Base-by-base conservation (phyloP, 129 eudicot species). In the Escallonia rubra region DNA sequence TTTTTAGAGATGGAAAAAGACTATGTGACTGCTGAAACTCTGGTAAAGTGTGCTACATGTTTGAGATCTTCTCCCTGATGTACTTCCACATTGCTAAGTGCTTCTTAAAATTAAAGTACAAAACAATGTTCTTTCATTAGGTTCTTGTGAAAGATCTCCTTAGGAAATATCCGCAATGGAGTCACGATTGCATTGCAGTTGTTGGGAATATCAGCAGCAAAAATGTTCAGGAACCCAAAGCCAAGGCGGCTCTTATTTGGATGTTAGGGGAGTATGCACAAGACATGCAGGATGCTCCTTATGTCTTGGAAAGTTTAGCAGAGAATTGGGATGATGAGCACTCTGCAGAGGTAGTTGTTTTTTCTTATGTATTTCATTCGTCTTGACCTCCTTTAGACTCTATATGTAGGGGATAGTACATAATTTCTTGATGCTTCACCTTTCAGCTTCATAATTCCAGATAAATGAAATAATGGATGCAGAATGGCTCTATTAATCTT, bases 1-100 rank as follows among this genome's bases (percentile, higher is more conserved):
- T 93, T 93, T 82, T 76, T 93, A 68, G 99, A 93, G 85, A 89
- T 93, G 99, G 99, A 93, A 66, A 93, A 93, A 76, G 99, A 93
- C 74, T 79, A 93, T 67, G 99, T 93, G 62, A 93, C 99, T 45
- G 99, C 96, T 54, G 98, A 93, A 79, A 93, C 98, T 65, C 86
- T 93, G 79, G 91, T 85, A 72, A 68, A 69, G 9, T 4, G 15
- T 71, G 49, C 10, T 46, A 10, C 50, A 15, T 57, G 15, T 8
- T 60, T 1, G 40, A 14, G 44, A 72, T 39, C 43, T 14, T 50
- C n/a, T 38, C 2, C 42, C 8, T 54, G 48, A 15, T 70, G 49
- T 59, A 16, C 52, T 52, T 41, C 51, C 49, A 13, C n/a, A 5
- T 4, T n/a, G 6, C 40, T 13, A 16, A 39, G 8, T 45, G 56